Evolutionary conservation across 2,329 filamentous ascomycete genomes (phyloP), one percentile per base, ranked within the genome.

Genomic region (Diaporthe velutina): DNA sequence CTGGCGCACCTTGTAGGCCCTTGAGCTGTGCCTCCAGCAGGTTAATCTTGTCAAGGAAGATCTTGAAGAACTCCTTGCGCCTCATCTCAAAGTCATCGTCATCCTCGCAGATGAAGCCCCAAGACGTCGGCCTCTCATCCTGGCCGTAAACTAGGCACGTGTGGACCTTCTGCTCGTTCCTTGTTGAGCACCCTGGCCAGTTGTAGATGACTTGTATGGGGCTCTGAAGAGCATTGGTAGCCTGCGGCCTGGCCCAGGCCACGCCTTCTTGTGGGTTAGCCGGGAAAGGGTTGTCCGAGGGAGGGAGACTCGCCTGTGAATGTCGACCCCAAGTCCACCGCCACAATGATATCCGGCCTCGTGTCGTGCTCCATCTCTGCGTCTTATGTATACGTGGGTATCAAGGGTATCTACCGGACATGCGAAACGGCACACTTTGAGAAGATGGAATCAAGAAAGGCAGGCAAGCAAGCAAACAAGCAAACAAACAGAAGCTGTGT

Each of bases 91-190:
- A 73, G 52, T 82, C 85, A 30, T 87, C 84, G 22, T 87, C 83
- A 12, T 88, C 86, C 35, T 86, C 85, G 54, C 88, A 90, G 38
- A 87, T 81, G 77, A 88, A 90, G 0, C 89, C 88, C 89, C 89
- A 90, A 0, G 86, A 88, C 0, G 86, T 86, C 8, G 89, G 80
- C 13, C 76, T 81, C 74, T 85, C 81, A 7, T 80, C 74, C 45
- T 86, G 85, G 38, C 70, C 75, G 77, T 90, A 90, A 22, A 89
- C 81, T 5, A 90, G 79, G 5, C 85, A 84, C 0, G 88, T 89
- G 2, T 88, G 88, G 0, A 90, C 88, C 77, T 90, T 90, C 76
- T 89, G 88, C 76, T 90, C 88, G 67, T 87, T 87, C 73, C 85
- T 85, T 72, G 88, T 86, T 15, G 85, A 85, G 57, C 85, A 85